phyloP scores from a whole-genome alignment of 1,284 basidiomycete species.

The Tilletia walkeri region DNA sequence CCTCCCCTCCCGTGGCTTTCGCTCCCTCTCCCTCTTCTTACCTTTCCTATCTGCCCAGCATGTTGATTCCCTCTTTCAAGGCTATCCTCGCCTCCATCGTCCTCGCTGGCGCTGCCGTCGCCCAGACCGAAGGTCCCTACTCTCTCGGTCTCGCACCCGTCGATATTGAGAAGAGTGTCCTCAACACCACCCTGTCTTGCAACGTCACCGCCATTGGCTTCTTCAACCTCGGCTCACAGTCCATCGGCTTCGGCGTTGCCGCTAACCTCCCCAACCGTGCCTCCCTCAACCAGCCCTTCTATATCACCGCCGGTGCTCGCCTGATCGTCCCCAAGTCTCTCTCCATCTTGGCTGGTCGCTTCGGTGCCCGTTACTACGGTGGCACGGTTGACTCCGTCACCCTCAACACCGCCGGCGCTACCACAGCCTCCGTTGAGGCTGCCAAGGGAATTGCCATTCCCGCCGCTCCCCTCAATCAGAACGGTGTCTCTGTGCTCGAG shows the following conservation, averaged over 20 bases:
- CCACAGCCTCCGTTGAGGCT: not conserved
- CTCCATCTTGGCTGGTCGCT: not conserved
- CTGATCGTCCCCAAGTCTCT: constrained; percentile 5
- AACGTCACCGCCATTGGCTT: constrained; percentile 5
- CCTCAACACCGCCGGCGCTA: constrained; percentile 5
- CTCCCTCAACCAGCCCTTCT: constrained; percentile 11
- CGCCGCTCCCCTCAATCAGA: not conserved
- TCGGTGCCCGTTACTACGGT: not conserved
- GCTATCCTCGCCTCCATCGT: not conserved
- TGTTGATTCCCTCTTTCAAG: not conserved
- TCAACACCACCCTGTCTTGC: constrained; percentile 15
- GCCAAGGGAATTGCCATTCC: not conserved
- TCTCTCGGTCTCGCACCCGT: constrained; percentile 2
- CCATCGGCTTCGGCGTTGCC: constrained; percentile 9
- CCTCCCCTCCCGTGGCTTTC: no score
- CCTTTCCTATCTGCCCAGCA: no score
- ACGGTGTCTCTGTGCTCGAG: constrained; percentile 15
- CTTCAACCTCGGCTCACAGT: not conserved
- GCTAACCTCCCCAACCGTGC: constrained; percentile 1
- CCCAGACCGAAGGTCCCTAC: constrained; percentile 6
- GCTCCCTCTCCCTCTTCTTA: no score
- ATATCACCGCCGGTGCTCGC: not conserved
- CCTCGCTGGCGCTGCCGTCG: constrained; percentile 8
- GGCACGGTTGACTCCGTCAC: not conserved
- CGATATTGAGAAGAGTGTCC: constrained; percentile 6